Base-by-base conservation (phyloP, 805 yeast species). In the Metschnikowia orientalis region DNA sequence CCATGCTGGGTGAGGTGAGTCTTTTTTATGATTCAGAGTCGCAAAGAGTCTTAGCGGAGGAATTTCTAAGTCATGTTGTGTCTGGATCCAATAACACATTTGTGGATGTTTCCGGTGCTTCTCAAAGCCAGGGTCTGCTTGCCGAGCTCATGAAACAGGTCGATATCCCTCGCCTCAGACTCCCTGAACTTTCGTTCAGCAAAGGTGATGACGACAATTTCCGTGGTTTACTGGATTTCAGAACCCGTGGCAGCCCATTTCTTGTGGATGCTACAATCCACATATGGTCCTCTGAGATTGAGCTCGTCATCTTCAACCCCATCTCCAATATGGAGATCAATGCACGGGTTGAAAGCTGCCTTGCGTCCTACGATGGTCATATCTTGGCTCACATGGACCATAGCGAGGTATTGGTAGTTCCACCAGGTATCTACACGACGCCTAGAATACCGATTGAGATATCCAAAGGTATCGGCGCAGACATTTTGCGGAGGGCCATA, bases 281-380 rank as follows among this genome's bases (percentile, higher is more conserved):
- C 50, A 42, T 78, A 3, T 56, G 77, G 55, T 57, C 71, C 0
- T 71, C 79, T 1, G 77, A 75, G 28, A 62, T 75, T 4, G 80
- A 76, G 43, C 47, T 78, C 35, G 67, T 69, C 0, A 57, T 77
- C 0, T 73, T 50, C 51, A 78, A 78, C 43, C 85, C 85, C 1
- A 44, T 78, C 1, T 35, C 41, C 4, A 76, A 78, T 44, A 50
- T 62, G n/a, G 69, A 63, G 10, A 53, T 73, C 1, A 45, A 54
- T n/a, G 53, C 73, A 9, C 56, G 55, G 7, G 54, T 78, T 12
- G 38, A 59, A 12, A 61, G 61, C 23, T 80, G 74, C 1, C 62
- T 59, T 32, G 82, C 81, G 0, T 56, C 58, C 1, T 66, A 67
- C 40, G 64, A 72, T 27, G 77, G 65, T 3, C 56, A 61, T 4